phyloP scores from a whole-genome alignment of 768 basidiomycete species.

The Kwoniella pini region DNA sequence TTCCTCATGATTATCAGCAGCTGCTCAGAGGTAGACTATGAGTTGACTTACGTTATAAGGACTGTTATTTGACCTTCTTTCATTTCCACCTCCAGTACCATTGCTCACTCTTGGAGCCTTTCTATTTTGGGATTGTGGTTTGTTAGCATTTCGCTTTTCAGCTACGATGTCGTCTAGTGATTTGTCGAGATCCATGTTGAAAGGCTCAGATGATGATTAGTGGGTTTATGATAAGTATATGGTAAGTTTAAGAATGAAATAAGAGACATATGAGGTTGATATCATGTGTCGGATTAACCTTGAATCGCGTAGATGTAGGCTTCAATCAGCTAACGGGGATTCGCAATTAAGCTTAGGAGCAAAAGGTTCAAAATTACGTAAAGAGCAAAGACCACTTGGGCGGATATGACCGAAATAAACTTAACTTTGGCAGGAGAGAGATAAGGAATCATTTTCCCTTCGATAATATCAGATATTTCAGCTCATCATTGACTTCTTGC shows the following conservation, averaged over 20 bases:
- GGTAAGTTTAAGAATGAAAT: too few species aligned
- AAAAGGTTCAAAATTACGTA: too few species aligned
- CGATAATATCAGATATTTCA: too few species aligned
- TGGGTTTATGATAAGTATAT: neutral
- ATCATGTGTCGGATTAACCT: too few species aligned
- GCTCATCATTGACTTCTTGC: neutral
- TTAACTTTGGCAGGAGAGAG: too few species aligned
- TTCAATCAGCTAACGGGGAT: neutral
- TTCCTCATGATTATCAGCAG: neutral
- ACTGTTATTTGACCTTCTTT: conserved; percentile 8
- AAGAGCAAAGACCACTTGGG: too few species aligned
- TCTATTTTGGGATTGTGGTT: conserved; percentile 3
- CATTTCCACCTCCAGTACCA: neutral
- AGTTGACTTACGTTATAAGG: conserved; percentile 12
- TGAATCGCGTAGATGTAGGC: neutral
- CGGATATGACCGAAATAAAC: too few species aligned
- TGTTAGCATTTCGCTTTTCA: conserved; percentile 31
- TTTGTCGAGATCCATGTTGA: conserved; percentile 46
- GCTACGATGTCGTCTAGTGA: conserved; percentile 46
- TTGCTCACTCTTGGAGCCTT: neutral
- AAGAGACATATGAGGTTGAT: too few species aligned
- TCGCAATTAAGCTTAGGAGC: too few species aligned
- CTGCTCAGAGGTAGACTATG: neutral
- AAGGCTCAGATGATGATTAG: neutral
- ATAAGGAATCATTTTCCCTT: too few species aligned